Base-by-base conservation (phyloP, 2,329 filamentous ascomycete genomes). In the Neocucurbitaria cava region DNA sequence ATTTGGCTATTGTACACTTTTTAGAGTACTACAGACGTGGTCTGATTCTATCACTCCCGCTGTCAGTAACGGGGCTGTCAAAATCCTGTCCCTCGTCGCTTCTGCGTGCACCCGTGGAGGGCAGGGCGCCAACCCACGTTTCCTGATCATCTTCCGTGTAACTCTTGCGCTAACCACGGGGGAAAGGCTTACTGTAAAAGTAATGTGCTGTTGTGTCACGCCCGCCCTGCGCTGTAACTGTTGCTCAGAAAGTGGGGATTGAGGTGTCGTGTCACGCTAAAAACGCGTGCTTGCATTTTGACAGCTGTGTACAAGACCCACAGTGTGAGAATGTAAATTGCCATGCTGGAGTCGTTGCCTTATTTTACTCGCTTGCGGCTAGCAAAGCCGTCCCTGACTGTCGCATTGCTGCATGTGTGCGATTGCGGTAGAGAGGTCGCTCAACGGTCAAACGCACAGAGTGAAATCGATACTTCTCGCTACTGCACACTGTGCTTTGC, bases 61-160 rank as follows among this genome's bases (percentile, higher is more conserved):
- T 70, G 66, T 70, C 65, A 69, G 62, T 66, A 62, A 64, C 68
- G 59, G 52, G 63, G 58, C 66, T 71, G 70, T 71, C 69, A 71
- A 73, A 65, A 69, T 60, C 41, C 49, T 59, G 65, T 67, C 49
- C 54, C 33, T 58, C 52, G 48, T 68, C 61, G 62, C 62, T 54
- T 66, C 64, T 72, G 66, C 64, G 45, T 36, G 41, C 44, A 60
- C 44, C 65, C 70, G 66, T 50, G 47, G 58, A 60, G 58, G 56
- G 63, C 54, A 67, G 54, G 57, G 56, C 57, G 61, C 64, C 56
- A 65, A 52, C 46, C 68, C 71, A 73, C 70, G 70, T 72, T 72
- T 61, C 55, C 56, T 52, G 42, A 49, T 40, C 28, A 43, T 31
- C 23, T 56, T 31, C 41, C 54, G 67, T 68, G 59, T 49, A 33